Conservation (phyloP, 2,329 filamentous ascomycete genomes). For the Colletotrichum acutatum region DNA sequence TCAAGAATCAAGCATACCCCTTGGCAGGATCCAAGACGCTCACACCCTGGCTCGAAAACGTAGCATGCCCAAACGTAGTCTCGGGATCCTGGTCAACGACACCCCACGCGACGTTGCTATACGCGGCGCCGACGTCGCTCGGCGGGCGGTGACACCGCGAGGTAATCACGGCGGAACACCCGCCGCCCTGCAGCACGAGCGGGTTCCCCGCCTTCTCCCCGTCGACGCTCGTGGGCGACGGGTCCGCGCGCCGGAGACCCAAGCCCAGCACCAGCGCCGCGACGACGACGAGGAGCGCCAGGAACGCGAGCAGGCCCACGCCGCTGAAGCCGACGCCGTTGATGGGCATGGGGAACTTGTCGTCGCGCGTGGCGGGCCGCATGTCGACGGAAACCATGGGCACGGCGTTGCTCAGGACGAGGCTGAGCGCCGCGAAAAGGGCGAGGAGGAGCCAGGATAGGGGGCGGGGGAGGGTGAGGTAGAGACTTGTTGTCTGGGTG, state of each 20-base stretch:
- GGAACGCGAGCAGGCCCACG: constrained; percentile 52
- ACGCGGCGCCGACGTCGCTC: constrained; percentile 48
- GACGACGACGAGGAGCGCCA: constrained; percentile 52
- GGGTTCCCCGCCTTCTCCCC: constrained; percentile 58
- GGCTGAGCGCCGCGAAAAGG: constrained; percentile 55
- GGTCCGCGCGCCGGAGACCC: constrained; percentile 52
- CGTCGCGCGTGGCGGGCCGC: constrained; percentile 19
- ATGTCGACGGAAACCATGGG: constrained; percentile 47
- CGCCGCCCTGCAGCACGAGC: constrained; percentile 57
- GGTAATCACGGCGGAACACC: constrained; percentile 64
- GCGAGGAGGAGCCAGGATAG: constrained; percentile 56
- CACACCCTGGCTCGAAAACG: constrained; percentile 6
- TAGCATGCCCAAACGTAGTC: constrained; percentile 42
- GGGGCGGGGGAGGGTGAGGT: constrained; percentile 60
- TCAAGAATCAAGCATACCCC: constrained; percentile 51
- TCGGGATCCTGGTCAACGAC: constrained; percentile 58
- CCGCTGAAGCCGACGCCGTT: constrained; percentile 55
- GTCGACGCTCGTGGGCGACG: constrained; percentile 47
- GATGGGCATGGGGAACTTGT: constrained; percentile 33
- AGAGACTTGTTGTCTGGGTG: constrained; percentile 58
- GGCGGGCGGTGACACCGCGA: constrained; percentile 56
- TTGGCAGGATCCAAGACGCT: constrained; percentile 46
- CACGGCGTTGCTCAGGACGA: constrained; percentile 54
- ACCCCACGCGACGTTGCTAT: constrained; percentile 56
- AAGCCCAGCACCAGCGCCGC: constrained; percentile 48